Conservation (phyloP, 208 protist species). For the Crithidia bombi region DNA sequence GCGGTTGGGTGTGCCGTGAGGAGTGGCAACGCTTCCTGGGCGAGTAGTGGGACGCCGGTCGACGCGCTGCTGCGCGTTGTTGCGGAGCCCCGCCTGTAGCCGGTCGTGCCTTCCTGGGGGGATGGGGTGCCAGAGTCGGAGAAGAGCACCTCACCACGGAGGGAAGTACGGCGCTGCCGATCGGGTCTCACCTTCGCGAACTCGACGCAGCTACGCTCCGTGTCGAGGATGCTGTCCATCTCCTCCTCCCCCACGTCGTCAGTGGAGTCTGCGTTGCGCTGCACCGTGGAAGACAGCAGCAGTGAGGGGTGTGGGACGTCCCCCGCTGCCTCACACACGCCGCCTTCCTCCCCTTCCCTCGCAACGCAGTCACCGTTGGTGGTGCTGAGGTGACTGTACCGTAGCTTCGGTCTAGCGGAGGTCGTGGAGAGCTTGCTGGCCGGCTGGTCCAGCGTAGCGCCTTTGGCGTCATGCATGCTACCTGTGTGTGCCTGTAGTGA, state of each 20-base stretch:
- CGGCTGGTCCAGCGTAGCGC: too few relatives aligned
- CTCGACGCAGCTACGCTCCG: constrained; percentile 10
- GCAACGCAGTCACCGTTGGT: neutral
- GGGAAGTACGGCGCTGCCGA: neutral
- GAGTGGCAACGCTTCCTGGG: neutral
- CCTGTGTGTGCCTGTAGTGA: too few relatives aligned
- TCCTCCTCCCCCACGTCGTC: neutral
- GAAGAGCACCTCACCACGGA: constrained; percentile 2
- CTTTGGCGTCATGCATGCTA: too few relatives aligned
- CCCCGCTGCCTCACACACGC: neutral
- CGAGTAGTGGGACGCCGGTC: neutral
- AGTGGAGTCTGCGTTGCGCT: neutral
- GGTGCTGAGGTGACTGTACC: too few relatives aligned
- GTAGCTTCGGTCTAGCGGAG: too few relatives aligned
- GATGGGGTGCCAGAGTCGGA: neutral
- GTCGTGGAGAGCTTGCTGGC: too few relatives aligned
- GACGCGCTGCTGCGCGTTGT: neutral
- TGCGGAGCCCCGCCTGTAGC: neutral
- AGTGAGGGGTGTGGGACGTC: neutral
- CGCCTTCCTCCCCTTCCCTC: neutral
- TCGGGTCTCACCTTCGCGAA: constrained; percentile 6
- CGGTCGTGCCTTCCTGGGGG: neutral
- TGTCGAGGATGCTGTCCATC: constrained; percentile 1
- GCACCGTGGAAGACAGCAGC: neutral
- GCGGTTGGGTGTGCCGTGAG: neutral